Evolutionary conservation across 306 rosid genomes (phyloP).

Genomic region (Cotoneaster glaucophyllus): DNA sequence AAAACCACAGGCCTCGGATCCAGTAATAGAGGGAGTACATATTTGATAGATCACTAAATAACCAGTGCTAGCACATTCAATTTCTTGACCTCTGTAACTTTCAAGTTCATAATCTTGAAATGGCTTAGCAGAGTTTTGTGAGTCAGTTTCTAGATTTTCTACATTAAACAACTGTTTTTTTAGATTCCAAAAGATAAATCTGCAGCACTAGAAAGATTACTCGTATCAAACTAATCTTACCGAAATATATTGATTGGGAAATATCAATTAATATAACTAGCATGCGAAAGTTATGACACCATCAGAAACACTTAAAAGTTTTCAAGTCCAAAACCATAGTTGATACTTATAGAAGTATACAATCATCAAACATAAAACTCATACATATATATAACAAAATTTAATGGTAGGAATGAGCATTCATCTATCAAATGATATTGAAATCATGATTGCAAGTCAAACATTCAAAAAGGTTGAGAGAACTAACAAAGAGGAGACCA

Average conservation of each 20-base stretch:
- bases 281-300: not conserved
- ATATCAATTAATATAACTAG: not conserved
- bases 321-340: not conserved
- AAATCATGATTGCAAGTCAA: constrained; percentile 11
- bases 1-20: not conserved
- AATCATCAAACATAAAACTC: not conserved
- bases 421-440: not conserved
- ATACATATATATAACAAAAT: not conserved
- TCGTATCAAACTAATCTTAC: not conserved
- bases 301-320: not conserved
- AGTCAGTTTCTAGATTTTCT: not conserved
- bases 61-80: not conserved
- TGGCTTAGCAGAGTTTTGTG: not conserved
- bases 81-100: not conserved
- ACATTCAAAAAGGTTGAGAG: not conserved
- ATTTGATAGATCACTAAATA: not conserved
- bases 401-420: not conserved
- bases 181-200: not conserved
- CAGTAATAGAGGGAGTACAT: not conserved
- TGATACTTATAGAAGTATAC: not conserved
- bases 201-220: not conserved
- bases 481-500: constrained; percentile 37
- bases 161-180: not conserved
- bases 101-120: not conserved
- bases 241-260: not conserved